Evolutionary conservation across 1,284 basidiomycete genomes (phyloP).

Genomic region (Pseudozyma pruni): DNA sequence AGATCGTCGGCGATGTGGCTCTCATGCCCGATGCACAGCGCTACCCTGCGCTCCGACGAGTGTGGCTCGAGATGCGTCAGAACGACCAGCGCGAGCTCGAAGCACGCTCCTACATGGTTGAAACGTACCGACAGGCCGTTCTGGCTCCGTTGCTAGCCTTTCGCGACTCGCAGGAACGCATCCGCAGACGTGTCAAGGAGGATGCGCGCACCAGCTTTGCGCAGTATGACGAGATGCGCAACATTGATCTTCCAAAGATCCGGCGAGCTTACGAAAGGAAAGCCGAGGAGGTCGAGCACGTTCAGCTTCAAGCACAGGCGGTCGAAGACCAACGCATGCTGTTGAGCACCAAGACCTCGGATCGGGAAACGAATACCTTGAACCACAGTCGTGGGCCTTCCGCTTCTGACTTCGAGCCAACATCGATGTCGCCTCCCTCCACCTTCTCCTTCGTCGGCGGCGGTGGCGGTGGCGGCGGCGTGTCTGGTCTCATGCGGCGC

Average conservation of each 20-base stretch:
- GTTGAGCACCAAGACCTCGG: conserved; percentile 37
- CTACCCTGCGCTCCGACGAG: conserved; percentile 35
- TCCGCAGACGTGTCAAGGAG: conserved; percentile 62
- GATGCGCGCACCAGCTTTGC: conserved; percentile 53
- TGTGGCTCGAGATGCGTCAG: conserved; percentile 57
- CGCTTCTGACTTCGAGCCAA: conserved; percentile 15
- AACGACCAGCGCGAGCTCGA: conserved; percentile 59
- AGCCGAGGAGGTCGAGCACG: conserved; percentile 61
- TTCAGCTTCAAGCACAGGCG: conserved; percentile 60
- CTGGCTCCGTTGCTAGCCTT: conserved; percentile 59
- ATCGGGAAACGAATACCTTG: conserved; percentile 11
- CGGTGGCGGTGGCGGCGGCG: not conserved
- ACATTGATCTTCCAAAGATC: conserved; percentile 53
- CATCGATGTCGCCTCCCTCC: conserved; percentile 17
- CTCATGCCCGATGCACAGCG: conserved; percentile 44
- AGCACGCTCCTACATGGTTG: conserved; percentile 49
- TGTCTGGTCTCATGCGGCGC: conserved; percentile 20
- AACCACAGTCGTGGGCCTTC: conserved; percentile 14
- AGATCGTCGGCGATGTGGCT: conserved; percentile 41
- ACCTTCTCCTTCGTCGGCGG: conserved; percentile 6
- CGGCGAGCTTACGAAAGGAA: conserved; percentile 58
- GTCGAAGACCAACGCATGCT: conserved; percentile 63
- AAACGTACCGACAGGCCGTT: conserved; percentile 47
- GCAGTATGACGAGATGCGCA: conserved; percentile 63
- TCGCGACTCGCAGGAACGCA: conserved; percentile 62